Evolutionary conservation across 225 moss, liverwort and hornwort genomes (phyloP), one percentile per base, ranked within the genome.

Genomic region (Antitrichia curtipendula): DNA sequence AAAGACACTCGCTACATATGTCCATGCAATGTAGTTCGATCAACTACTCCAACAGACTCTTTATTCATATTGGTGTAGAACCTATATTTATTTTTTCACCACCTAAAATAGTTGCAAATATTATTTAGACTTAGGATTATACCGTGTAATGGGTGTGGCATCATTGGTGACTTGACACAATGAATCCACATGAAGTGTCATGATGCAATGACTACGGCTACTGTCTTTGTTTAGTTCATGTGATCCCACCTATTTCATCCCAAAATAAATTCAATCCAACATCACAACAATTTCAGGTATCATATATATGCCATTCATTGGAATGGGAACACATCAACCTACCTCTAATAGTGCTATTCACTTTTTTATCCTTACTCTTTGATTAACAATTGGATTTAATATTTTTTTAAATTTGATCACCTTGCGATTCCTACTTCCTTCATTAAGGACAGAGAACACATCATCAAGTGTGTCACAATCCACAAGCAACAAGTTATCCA

Each of bases 171-270:
- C 90, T 84, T 92, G 94, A 50, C 86, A 90, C 63, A 91, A 87
- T 19, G 98, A 99, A 31, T 99, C 96, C 24, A 99, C 88, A 58
- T 99, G 94, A 38, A 99, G 90, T 16, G 98, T 97, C 97, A 99
- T 99, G 43, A 99, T 99, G 90, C 98, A 99, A 75, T 99, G 98
- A 74, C 98, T 99, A 1, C 96, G 92, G 82, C 98, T 99, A 53
- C 98, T 99, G 36, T 99, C 98, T 89, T 99, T 99, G 79, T 98
- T 98, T 89, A 97, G 43, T 88, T 95, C 98, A 90, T 98, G 98
- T 6, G 98, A 98, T 32, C 98, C 96, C 32, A 98, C 97, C 98
- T 98, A 86, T 52, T 14, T 81, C 63, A 81, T 85, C 40, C 34
- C 79, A 70, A 27, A 84, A 68, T 17, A 86, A 47, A 31, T 71